Percentiles rank a stretch among this genome's conserved stretches.
phyloP scores from a whole-genome alignment of 129 eudicot species.

The Smallanthus sonchifolius region DNA sequence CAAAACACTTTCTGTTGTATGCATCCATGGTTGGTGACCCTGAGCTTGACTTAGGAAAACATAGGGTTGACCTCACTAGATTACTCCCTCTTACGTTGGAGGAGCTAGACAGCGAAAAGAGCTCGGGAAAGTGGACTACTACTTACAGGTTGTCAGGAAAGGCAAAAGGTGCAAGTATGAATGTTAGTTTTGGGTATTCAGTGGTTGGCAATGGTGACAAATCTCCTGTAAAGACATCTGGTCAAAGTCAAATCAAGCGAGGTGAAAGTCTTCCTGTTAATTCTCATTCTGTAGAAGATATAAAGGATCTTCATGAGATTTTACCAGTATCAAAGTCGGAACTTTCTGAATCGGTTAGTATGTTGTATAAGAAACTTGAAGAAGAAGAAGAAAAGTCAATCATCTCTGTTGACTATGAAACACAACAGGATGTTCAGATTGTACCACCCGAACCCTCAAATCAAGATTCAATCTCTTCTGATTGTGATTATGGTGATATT shows the following conservation, averaged over 20 bases:
- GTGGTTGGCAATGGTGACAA: conserved; percentile 39
- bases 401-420: conserved; percentile 33
- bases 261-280: conserved; percentile 57
- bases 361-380: conserved; percentile 61
- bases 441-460: conserved; percentile 31
- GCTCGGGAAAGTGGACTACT: conserved; percentile 90
- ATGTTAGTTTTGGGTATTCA: conserved; percentile 81
- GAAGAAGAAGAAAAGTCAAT: conserved; percentile 60
- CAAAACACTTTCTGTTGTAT: conserved; percentile 71
- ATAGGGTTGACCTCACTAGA: conserved; percentile 80
- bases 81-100: conserved; percentile 86
- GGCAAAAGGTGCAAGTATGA: conserved; percentile 78
- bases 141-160: conserved; percentile 65
- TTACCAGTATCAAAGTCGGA: conserved; percentile 51
- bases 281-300: conserved; percentile 48
- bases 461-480: conserved; percentile 17
- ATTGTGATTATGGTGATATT: conserved; percentile 21
- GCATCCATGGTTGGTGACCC: conserved; percentile 52
- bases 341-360: conserved; percentile 53
- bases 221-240: conserved; percentile 25
- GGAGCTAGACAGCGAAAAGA: conserved; percentile 82
- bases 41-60: conserved; percentile 87
- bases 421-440: conserved; percentile 30
- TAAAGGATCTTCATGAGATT: conserved; percentile 94
- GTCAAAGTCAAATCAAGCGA: conserved; percentile 39